Conservation (phyloP, 2,329 filamentous ascomycete genomes). For the Lasiodiplodia sp. region DNA sequence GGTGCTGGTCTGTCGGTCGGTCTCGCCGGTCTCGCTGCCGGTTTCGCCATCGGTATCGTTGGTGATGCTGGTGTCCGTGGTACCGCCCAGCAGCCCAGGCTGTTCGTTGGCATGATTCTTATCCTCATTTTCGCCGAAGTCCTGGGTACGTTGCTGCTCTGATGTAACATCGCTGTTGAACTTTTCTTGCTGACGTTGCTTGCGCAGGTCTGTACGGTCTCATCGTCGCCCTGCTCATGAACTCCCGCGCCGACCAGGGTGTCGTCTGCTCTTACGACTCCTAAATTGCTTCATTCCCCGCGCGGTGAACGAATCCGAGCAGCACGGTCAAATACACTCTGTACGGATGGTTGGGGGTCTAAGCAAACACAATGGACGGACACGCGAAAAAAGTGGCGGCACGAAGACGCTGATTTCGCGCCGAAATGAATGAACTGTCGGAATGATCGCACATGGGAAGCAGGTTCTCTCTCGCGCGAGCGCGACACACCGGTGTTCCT, state of each 20-base stretch:
- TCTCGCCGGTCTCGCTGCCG: constrained; percentile 89
- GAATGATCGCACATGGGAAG: constrained; percentile 3
- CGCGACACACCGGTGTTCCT: neutral
- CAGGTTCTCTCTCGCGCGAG: constrained; percentile 18
- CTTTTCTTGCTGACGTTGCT: constrained; percentile 27
- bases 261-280: constrained; percentile 31
- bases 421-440: constrained; percentile 13
- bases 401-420: neutral
- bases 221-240: constrained; percentile 99
- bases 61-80: constrained; percentile 87
- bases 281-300: constrained; percentile 20
- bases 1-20: constrained; percentile 67
- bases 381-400: neutral
- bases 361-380: constrained; percentile 1
- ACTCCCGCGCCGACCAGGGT: constrained; percentile 73
- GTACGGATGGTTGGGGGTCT: constrained; percentile 22
- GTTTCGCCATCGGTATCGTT: constrained; percentile 72
- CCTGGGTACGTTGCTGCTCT: constrained; percentile 70
- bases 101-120: constrained; percentile 97
- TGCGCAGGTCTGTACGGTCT: constrained; percentile 91
- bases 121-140: constrained; percentile 99
- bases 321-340: constrained; percentile 24
- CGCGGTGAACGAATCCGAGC: constrained; percentile 21
- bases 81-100: constrained; percentile 81
- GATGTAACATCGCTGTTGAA: neutral